These are phyloP conservation scores for Heracleum sosnowskyi DNA, from an alignment of 129 eudicot species.

Conservation along the genomic window DNA sequence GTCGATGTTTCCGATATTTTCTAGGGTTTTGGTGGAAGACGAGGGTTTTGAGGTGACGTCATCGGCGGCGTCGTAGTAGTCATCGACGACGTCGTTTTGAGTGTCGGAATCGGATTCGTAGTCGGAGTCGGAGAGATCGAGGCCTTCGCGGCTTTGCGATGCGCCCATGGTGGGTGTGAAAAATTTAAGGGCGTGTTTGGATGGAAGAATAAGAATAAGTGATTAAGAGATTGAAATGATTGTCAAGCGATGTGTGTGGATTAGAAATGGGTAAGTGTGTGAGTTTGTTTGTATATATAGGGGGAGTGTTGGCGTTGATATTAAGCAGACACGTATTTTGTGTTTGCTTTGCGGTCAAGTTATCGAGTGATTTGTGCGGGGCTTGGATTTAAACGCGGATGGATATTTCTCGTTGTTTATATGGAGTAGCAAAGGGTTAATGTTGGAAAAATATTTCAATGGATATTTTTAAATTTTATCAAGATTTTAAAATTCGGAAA, in stretches of 20 bases:
- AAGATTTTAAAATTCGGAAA: too few species aligned
- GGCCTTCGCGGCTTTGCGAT: slow-evolving; percentile 83
- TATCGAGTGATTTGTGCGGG: too few species aligned
- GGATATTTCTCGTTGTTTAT: too few species aligned
- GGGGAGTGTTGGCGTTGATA: not conserved
- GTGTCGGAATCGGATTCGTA: slow-evolving; percentile 22
- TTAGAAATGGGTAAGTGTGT: not conserved
- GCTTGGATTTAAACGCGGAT: too few species aligned
- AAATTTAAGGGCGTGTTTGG: not conserved
- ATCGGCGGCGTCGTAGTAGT: slow-evolving; percentile 40
- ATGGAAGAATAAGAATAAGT: too few species aligned
- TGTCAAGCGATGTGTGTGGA: not conserved
- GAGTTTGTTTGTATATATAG: too few species aligned
- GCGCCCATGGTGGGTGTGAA: slow-evolving; percentile 40
- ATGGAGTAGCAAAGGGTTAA: too few species aligned
- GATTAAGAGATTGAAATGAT: not conserved
- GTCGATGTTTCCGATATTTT: slow-evolving; percentile 67
- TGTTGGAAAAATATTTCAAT: too few species aligned
- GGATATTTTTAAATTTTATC: too few species aligned
- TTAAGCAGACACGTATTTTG: not conserved
- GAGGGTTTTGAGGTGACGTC: slow-evolving; percentile 15
- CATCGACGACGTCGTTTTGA: slow-evolving; percentile 21
- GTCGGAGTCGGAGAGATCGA: slow-evolving; percentile 76
- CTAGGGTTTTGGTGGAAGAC: slow-evolving; percentile 26
- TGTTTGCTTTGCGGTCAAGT: not conserved